A percentile compares a stretch with the other conserved stretches of the same genome.
phyloP scores from a whole-genome alignment of 805 yeast species.

The Saturnispora dispora region DNA sequence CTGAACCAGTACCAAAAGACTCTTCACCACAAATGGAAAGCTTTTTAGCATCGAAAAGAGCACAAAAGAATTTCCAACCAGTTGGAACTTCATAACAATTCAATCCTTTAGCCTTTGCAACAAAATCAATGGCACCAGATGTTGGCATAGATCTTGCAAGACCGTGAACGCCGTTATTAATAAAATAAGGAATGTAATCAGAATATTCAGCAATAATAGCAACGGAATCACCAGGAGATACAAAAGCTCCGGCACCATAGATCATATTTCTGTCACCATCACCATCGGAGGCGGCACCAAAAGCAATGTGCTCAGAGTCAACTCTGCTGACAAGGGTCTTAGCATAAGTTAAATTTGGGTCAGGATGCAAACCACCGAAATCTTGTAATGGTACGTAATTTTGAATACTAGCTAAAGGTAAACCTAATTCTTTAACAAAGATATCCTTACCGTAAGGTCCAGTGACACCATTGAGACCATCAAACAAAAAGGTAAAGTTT shows the following conservation, averaged over 20 bases:
- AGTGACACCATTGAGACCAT: constrained; percentile 89
- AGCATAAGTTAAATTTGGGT: constrained; percentile 94
- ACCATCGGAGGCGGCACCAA: constrained; percentile 99
- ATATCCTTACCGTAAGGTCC: constrained; percentile 90
- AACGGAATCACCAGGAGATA: constrained; percentile 96
- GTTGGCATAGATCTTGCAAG: constrained; percentile 98
- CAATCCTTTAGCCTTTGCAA: constrained; percentile 69
- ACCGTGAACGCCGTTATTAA: constrained; percentile 77
- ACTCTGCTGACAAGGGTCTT: constrained; percentile 76
- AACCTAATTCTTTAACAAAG: constrained; percentile 76
- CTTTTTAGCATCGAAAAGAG: constrained; percentile 85
- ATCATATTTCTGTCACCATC: constrained; percentile 99
- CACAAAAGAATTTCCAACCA: constrained; percentile 98
- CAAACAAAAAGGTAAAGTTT: constrained; percentile 71
- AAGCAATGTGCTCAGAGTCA: constrained; percentile 72
- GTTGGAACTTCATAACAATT: constrained; percentile 92
- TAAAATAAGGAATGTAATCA: constrained; percentile 81
- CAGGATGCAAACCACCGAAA: constrained; percentile 97
- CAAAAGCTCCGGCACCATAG: constrained; percentile 89
- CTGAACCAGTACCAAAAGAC: constrained; percentile 95
- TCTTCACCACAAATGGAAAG: constrained; percentile 97
- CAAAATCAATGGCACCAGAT: constrained; percentile 85
- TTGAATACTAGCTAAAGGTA: constrained; percentile 63
- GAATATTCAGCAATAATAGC: constrained; percentile 96
- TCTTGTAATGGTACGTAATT: constrained; percentile 76